These are phyloP conservation scores for Grosmannia clavigera DNA, from an alignment of 2,329 filamentous ascomycete species.

Conservation along the genomic window DNA sequence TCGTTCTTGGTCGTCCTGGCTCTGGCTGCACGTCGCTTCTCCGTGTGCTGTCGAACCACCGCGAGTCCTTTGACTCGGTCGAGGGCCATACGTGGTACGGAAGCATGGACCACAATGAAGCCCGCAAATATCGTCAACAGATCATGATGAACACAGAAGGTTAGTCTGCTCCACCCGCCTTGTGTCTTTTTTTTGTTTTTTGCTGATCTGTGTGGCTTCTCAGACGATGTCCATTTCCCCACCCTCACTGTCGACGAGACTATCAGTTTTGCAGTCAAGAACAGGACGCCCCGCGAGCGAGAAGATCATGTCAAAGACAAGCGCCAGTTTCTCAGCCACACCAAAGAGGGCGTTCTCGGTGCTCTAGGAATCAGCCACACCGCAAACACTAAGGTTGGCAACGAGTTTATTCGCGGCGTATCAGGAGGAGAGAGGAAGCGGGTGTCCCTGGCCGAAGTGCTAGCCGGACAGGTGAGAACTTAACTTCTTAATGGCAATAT, in stretches of 20 bases:
- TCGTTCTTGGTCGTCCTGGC: slow-evolving; percentile 42
- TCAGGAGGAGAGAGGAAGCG: slow-evolving; percentile 43
- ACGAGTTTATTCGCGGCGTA: slow-evolving; percentile 49
- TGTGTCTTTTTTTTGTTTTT: no score
- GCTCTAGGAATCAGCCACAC: slow-evolving; percentile 61
- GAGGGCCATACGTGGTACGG: slow-evolving; percentile 55
- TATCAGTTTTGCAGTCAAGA: slow-evolving; percentile 52
- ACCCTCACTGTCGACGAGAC: slow-evolving; percentile 57
- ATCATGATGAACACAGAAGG: slow-evolving; percentile 48
- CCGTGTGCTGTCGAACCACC: slow-evolving; percentile 57
- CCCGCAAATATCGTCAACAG: slow-evolving; percentile 26
- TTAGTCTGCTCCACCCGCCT: background rate
- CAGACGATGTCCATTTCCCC: slow-evolving; percentile 52
- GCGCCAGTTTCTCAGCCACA: slow-evolving; percentile 44
- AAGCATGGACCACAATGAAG: slow-evolving; percentile 28
- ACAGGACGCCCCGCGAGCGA: slow-evolving; percentile 31
- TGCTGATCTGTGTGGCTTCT: no score
- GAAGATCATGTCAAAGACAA: slow-evolving; percentile 18
- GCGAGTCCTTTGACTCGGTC: slow-evolving; percentile 49
- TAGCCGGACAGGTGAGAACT: slow-evolving; percentile 26
- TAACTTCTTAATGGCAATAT: no score
- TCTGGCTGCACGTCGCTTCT: slow-evolving; percentile 45
- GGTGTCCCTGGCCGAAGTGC: slow-evolving; percentile 62
- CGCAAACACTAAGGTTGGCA: slow-evolving; percentile 53
- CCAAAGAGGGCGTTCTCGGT: slow-evolving; percentile 48